Evolutionary conservation across 768 basidiomycete genomes (phyloP), one percentile per base, ranked within the genome.

Genomic region (Psilocybe cubensis): DNA sequence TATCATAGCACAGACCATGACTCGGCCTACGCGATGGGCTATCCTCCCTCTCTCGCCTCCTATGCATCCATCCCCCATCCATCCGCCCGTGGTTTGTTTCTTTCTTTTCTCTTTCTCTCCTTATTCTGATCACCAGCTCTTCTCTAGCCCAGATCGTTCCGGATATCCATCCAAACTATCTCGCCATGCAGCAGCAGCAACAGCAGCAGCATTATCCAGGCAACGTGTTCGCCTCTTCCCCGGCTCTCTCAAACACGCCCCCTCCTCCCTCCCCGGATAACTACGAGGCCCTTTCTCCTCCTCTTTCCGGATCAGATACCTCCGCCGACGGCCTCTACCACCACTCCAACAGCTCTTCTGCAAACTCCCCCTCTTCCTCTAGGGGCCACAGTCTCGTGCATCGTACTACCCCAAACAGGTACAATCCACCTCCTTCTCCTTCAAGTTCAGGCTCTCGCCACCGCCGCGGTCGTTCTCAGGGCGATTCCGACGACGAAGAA

Each of bases 251-350:
- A 74, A 77, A 80, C 67, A 85, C 91, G 65, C 88, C 91, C 69
- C 87, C 91, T 69, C 86, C 86, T 66, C 83, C 87, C 64, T 88
- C 88, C 61, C 84, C 89, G 73, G 83, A 87, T 77, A 83, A 89
- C 76, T 92, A 92, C 74, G 89, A 90, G 77, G 87, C 91, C 71
- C 78, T 92, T 66, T 91, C 90, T 55, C 91, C 91, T 71, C 89
- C 88, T 76, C 80, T 91, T 70, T 92, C 91, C 79, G 91, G 91
- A 77, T 92, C 91, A 77, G 91, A 93, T 76, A 90, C 89, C 71
- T 92, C 91, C 69, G 89, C 81, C 65, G 90, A 92, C 83, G 89
- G 88, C 67, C 72, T 87, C 58, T 87, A 91, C 81, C 87, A 89
- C 77, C 83, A 83, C 68, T 89, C 89, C 60, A 90, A 91, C 77